These are phyloP conservation scores for Fusarium sp. DNA, from an alignment of 2,329 filamentous ascomycete genomes.

Conservation along the genomic window DNA sequence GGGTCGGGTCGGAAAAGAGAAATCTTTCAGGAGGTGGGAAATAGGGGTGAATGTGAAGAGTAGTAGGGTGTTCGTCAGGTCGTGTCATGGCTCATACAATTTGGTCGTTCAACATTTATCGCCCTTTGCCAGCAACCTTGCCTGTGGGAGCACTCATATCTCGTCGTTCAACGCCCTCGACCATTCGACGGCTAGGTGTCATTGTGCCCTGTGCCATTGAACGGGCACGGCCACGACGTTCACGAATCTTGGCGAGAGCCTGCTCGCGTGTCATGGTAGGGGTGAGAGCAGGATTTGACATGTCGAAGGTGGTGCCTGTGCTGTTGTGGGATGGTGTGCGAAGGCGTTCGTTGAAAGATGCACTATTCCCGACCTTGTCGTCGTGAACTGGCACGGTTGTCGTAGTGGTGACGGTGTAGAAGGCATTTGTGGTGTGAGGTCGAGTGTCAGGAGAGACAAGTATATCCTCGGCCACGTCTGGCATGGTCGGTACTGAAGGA, in stretches of 20 bases:
- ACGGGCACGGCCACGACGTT: constrained; percentile 75
- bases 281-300: constrained; percentile 67
- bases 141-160: constrained; percentile 61
- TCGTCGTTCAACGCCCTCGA: constrained; percentile 59
- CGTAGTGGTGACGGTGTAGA: constrained; percentile 62
- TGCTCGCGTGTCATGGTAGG: constrained; percentile 78
- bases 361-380: constrained; percentile 51
- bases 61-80: constrained; percentile 35
- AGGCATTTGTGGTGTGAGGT: constrained; percentile 59
- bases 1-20: not conserved
- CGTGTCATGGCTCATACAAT: constrained; percentile 31
- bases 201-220: constrained; percentile 72
- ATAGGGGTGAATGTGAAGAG: constrained; percentile 12
- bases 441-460: constrained; percentile 46
- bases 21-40: not conserved
- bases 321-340: constrained; percentile 57
- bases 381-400: constrained; percentile 63
- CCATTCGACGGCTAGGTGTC: constrained; percentile 67
- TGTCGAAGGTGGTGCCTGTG: constrained; percentile 58
- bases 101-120: constrained; percentile 6
- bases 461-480: constrained; percentile 30
- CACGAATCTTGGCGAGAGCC: constrained; percentile 78
- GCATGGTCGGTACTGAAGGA: constrained; percentile 53
- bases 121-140: constrained; percentile 41
- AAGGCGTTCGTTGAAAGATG: constrained; percentile 57